A percentile compares a stretch with the other conserved stretches of the same genome.
Conservation (phyloP, 257 asterid species). For the Salvia rosmarinus region DNA sequence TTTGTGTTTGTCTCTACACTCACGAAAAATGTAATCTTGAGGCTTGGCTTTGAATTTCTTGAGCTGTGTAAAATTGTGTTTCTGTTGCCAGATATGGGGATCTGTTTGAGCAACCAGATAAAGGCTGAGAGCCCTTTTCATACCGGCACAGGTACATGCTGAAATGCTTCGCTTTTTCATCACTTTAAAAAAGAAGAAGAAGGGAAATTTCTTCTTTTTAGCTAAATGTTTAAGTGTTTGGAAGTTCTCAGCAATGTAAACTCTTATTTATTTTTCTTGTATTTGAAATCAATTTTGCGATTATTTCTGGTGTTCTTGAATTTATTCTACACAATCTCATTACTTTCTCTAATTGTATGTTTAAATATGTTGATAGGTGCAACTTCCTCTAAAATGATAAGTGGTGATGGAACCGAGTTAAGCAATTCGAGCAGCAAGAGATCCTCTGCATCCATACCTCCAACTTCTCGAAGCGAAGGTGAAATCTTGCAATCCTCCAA, state of each 20-base stretch:
- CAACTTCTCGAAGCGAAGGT: constrained; percentile 83
- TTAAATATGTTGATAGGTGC: constrained; percentile 30
- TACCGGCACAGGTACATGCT: constrained; percentile 54
- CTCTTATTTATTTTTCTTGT: neutral
- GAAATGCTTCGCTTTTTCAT: neutral
- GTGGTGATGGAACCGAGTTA: constrained; percentile 54
- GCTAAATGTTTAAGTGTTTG: neutral
- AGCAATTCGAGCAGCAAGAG: constrained; percentile 67
- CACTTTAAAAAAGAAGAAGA: neutral
- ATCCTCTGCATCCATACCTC: constrained; percentile 65
- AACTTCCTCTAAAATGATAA: constrained; percentile 49
- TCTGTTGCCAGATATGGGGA: constrained; percentile 59
- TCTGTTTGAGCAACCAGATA: constrained; percentile 82
- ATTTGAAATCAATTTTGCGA: neutral
- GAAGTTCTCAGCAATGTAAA: neutral
- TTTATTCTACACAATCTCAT: neutral
- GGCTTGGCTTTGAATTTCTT: constrained; percentile 31
- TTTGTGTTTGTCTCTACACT: constrained; percentile 16
- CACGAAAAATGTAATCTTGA: constrained; percentile 37
- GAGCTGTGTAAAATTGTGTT: constrained; percentile 28
- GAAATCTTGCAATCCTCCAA: constrained; percentile 89
- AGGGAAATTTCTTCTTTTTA: neutral
- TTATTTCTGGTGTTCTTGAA: constrained; percentile 2
- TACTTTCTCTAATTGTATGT: neutral
- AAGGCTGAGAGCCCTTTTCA: constrained; percentile 68